Percentiles rank a stretch among this genome's conserved stretches.
These are phyloP conservation scores for Amanita thiersii DNA, from an alignment of 768 basidiomycete species.

Conservation along the genomic window DNA sequence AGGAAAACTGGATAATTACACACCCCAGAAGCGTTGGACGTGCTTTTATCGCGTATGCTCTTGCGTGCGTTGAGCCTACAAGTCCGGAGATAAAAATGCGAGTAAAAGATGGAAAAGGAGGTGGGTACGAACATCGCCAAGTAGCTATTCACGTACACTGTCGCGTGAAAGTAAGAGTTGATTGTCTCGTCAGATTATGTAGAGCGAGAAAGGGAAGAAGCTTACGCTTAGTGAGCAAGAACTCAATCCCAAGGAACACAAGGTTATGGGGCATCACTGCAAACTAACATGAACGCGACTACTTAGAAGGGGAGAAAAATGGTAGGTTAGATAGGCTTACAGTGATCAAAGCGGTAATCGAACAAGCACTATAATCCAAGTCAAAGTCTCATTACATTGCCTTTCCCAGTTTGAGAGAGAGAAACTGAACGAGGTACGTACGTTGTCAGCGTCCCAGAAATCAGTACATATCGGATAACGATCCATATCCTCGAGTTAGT, in stretches of 20 bases:
- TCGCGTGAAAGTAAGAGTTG: background rate
- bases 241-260: slow-evolving; percentile 14
- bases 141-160: background rate
- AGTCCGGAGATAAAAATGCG: too few species aligned
- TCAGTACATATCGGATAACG: slow-evolving; percentile 14
- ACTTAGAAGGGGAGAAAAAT: background rate
- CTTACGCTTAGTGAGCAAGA: slow-evolving; percentile 16
- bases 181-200: background rate
- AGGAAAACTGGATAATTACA: too few species aligned
- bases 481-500: slow-evolving; percentile 13
- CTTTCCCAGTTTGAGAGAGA: background rate
- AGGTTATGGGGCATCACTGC: slow-evolving; percentile 13
- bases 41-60: background rate
- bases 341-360: background rate
- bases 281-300: slow-evolving; percentile 7
- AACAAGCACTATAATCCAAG: background rate
- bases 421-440: slow-evolving; percentile 1
- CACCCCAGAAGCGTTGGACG: background rate
- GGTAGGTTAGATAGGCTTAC: background rate
- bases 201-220: background rate
- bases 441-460: slow-evolving; percentile 17
- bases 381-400: too few species aligned
- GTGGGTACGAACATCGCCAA: background rate
- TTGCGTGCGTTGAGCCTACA: background rate
- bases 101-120: background rate